Evolutionary conservation across 306 rosid genomes (phyloP).

Genomic region (Castanospermum australe): DNA sequence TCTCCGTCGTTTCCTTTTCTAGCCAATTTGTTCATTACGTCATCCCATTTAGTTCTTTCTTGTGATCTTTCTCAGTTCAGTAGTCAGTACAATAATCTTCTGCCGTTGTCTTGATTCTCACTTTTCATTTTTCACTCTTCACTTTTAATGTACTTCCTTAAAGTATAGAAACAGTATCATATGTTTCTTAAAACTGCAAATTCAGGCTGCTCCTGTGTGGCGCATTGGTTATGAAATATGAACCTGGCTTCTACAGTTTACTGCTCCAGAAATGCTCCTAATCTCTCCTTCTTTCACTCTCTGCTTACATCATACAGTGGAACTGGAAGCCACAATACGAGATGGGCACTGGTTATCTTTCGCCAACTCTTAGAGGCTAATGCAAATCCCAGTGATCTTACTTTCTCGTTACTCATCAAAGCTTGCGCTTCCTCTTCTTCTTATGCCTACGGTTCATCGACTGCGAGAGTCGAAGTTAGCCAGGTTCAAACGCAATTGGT

Average conservation of each 20-base stretch:
- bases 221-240: conserved; percentile 25
- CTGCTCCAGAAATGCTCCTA: conserved; percentile 22
- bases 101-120: background rate
- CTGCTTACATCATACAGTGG: no score
- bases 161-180: no score
- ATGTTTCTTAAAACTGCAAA: background rate
- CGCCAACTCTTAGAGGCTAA: conserved; percentile 44
- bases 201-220: no score
- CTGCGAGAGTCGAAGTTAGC: conserved; percentile 28
- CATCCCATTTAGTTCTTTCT: no score
- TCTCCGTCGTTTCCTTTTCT: no score
- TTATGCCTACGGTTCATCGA: background rate
- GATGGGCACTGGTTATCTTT: conserved; percentile 30
- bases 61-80: background rate
- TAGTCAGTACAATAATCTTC: no score
- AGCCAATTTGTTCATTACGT: no score
- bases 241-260: conserved; percentile 32
- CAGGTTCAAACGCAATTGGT: conserved; percentile 60
- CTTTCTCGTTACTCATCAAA: conserved; percentile 66
- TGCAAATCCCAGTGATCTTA: conserved; percentile 42
- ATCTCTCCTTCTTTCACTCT: conserved; percentile 48
- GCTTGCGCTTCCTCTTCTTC: conserved; percentile 44
- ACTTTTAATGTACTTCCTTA: background rate
- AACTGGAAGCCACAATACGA: conserved; percentile 31
- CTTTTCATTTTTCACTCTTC: background rate